phyloP scores from a whole-genome alignment of 176 grass and related monocot species.

The barley (Hordeum vulgare) region DNA sequence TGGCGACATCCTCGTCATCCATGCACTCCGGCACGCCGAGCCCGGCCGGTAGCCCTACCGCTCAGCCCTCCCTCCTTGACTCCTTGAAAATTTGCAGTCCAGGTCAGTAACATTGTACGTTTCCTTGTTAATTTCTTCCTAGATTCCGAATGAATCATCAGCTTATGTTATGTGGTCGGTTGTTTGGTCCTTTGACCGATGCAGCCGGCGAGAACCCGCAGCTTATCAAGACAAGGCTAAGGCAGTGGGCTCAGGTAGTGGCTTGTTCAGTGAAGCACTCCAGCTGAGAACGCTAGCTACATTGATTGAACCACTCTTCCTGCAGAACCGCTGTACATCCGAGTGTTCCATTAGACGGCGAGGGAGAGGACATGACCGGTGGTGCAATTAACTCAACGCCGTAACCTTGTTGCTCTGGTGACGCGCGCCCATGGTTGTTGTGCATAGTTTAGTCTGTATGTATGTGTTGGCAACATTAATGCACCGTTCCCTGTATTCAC shows the following conservation, averaged over 20 bases:
- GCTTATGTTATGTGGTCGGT: neutral
- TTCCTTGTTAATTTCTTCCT: neutral
- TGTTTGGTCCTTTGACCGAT: neutral
- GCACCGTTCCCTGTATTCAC: neutral
- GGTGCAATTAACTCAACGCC: neutral
- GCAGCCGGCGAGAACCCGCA: constrained; percentile 37
- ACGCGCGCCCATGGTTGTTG: constrained; percentile 15
- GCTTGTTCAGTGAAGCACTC: constrained; percentile 49
- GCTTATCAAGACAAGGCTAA: constrained; percentile 45
- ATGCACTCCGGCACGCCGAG: constrained; percentile 15
- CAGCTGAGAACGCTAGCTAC: neutral
- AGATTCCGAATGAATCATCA: neutral
- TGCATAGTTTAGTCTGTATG: constrained; percentile 17
- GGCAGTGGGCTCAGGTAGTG: constrained; percentile 53
- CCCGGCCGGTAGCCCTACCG: constrained; percentile 14
- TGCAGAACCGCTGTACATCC: neutral
- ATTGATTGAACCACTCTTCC: neutral
- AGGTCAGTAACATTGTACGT: neutral
- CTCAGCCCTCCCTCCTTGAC: constrained; percentile 16
- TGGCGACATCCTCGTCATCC: constrained; percentile 24
- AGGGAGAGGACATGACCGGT: neutral
- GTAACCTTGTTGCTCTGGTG: constrained; percentile 5
- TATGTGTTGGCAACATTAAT: constrained; percentile 27
- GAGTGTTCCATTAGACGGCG: neutral
- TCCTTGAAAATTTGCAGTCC: constrained; percentile 44